These are phyloP conservation scores for Magnaporthiopsis rhizophila DNA, from an alignment of 2,329 filamentous ascomycete genomes.

Conservation along the genomic window DNA sequence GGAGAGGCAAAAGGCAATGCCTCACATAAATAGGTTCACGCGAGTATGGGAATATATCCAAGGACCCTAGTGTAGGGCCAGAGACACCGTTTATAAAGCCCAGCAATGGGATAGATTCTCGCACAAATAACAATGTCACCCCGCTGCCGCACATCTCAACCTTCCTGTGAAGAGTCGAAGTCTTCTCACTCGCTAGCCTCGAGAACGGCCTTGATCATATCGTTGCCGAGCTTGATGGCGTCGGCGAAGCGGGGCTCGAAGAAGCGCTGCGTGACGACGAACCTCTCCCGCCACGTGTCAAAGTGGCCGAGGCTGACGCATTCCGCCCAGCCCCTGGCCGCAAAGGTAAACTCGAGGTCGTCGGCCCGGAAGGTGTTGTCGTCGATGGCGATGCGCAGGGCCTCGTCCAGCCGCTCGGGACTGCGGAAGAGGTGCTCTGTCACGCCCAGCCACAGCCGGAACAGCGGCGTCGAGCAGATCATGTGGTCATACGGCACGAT, in stretches of 20 bases:
- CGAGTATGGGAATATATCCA: too few species aligned
- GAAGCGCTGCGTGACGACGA: conserved; percentile 82
- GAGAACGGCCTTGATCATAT: conserved; percentile 94
- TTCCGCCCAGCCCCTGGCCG: conserved; percentile 90
- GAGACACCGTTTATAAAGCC: too few species aligned
- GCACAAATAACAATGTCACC: background rate
- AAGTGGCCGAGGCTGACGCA: conserved; percentile 88
- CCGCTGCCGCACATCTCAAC: background rate
- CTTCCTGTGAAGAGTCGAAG: background rate
- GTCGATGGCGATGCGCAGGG: conserved; percentile 75
- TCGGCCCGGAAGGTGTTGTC: conserved; percentile 92
- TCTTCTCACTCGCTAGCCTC: conserved; percentile 53
- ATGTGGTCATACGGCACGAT: conserved; percentile 99
- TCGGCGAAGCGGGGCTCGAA: conserved; percentile 86
- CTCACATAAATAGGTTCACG: too few species aligned
- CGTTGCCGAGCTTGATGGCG: conserved; percentile 80
- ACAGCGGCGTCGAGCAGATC: conserved; percentile 97
- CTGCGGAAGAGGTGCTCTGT: conserved; percentile 93
- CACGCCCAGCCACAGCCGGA: conserved; percentile 94
- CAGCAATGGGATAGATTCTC: too few species aligned
- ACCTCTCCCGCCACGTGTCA: conserved; percentile 84
- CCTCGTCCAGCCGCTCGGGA: conserved; percentile 70
- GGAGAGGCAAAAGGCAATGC: too few species aligned
- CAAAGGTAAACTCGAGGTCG: conserved; percentile 96
- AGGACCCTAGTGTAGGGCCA: too few species aligned